Conservation (phyloP, 176 grass and related monocot species). For the Elymus sibiricus region DNA sequence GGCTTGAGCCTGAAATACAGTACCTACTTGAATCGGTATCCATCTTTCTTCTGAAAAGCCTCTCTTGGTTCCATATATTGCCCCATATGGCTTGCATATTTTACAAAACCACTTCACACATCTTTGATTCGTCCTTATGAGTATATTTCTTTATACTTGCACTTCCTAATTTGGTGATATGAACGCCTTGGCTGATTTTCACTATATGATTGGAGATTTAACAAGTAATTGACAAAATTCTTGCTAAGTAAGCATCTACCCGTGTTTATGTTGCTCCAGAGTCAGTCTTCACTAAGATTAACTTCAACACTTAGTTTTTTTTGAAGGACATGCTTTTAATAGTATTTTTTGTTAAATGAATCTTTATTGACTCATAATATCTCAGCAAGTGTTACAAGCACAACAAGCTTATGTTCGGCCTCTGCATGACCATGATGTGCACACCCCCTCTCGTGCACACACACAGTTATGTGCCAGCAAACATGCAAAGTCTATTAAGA, state of each 20-base stretch:
- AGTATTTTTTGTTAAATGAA: background rate
- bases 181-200: background rate
- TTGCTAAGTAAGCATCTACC: background rate
- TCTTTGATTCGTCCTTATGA: background rate
- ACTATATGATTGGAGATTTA: background rate
- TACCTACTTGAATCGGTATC: slow-evolving; percentile 83
- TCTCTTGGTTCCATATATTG: background rate
- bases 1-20: slow-evolving; percentile 43
- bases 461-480: too few species aligned
- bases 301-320: too few species aligned
- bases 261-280: background rate
- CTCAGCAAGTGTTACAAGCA: too few species aligned
- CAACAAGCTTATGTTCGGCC: too few species aligned
- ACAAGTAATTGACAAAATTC: background rate
- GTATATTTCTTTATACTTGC: background rate
- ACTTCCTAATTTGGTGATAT: background rate
- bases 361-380: too few species aligned
- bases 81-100: background rate
- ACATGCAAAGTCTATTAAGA: too few species aligned
- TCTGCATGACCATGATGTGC: too few species aligned
- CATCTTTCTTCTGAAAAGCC: slow-evolving; percentile 15
- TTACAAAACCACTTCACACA: background rate
- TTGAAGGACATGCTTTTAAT: background rate
- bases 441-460: too few species aligned
- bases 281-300: background rate